Base-by-base conservation (phyloP, 192 early-diverging fungal genomes). In the Linnemannia zychae region DNA sequence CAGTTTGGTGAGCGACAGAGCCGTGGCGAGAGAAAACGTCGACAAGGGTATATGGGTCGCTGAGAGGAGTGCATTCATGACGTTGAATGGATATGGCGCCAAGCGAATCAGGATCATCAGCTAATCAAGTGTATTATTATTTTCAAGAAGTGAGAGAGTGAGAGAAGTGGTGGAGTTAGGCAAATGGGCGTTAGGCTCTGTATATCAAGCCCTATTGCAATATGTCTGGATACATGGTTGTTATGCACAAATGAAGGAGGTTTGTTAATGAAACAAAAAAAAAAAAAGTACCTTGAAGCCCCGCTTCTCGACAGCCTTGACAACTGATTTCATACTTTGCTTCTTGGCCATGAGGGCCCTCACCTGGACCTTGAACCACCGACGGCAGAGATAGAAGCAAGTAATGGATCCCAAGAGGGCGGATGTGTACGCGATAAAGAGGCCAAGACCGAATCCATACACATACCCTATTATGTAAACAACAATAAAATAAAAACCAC, bases 71-170 rank as follows among this genome's bases (percentile, higher is more conserved):
- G 89, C 88, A 68, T 93, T 93, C 72, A 93, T 86, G 33, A 95
- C 78, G 67, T 90, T 92, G 87, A 92, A 95, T 12, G 94, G 94
- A 79, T 95, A 95, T 17, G 94, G 94, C 12, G 94, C 93, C 33
- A 95, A 63, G 15, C 94, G 88, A 82, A 95, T 94, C 47, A 95
- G 77, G 0, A 93, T 63, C 67, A 93, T 84, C 28, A 95, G 82
- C 93, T 95, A 76, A 4, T 53, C 33, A n/a, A n/a, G n/a, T n/a
- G n/a, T n/a, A n/a, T n/a, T n/a, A n/a, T n/a, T 1, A 33, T 22
- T 31, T 7, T n/a, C 2, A 22, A n/a, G 57, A 7, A 57, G 52
- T 11, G 28, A 31, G 13, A 33, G 12, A 31, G 22, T 17, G 28
- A 31, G 49, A n/a, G 49, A 7, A 31, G n/a, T 47, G 18, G n/a